A percentile compares a stretch with the other conserved stretches of the same genome.
phyloP scores from a whole-genome alignment of 2,329 filamentous ascomycete species.

The Cladorrhinum sp. region DNA sequence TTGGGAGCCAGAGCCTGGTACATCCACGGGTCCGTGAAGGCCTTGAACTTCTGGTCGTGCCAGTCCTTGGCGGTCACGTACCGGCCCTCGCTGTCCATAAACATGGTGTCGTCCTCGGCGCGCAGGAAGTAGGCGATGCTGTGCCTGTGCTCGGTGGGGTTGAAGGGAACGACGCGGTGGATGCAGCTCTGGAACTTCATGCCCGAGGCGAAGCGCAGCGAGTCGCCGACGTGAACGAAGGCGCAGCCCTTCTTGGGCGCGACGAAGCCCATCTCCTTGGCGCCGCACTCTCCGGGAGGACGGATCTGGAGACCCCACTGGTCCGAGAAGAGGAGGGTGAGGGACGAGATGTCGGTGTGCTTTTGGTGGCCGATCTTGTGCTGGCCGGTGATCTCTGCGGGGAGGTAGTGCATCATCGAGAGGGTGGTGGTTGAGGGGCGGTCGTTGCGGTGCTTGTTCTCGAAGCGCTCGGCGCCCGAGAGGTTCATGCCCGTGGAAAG shows the following conservation, averaged over 20 bases:
- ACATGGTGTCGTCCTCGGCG: conserved; percentile 54
- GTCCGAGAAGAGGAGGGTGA: conserved; percentile 54
- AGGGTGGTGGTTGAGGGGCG: conserved; percentile 47
- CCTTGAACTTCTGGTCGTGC: conserved; percentile 55
- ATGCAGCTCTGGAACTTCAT: conserved; percentile 55
- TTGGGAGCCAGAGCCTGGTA: conserved; percentile 46
- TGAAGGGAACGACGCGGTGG: conserved; percentile 54
- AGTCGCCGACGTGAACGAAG: conserved; percentile 58
- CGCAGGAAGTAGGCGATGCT: conserved; percentile 58
- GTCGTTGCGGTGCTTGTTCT: conserved; percentile 51
- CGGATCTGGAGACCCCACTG: conserved; percentile 57
- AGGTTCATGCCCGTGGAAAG: conserved; percentile 48
- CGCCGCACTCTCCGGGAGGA: conserved; percentile 39
- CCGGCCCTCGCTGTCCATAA: conserved; percentile 52
- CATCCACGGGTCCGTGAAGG: conserved; percentile 43
- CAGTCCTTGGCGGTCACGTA: conserved; percentile 52
- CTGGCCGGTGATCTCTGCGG: conserved; percentile 40
- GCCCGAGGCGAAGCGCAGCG: conserved; percentile 52
- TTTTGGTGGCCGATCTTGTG: conserved; percentile 52
- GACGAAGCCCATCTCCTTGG: conserved; percentile 51
- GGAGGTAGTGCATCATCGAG: conserved; percentile 55
- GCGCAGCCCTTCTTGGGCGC: conserved; percentile 49
- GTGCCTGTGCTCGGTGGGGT: conserved; percentile 53
- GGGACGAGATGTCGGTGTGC: conserved; percentile 55
- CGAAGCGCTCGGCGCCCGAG: conserved; percentile 44